Percentiles rank a stretch among this genome's conserved stretches.
These are phyloP conservation scores for Maudiozyma pseudohumilis DNA, from an alignment of 805 yeast species.

Conservation along the genomic window DNA sequence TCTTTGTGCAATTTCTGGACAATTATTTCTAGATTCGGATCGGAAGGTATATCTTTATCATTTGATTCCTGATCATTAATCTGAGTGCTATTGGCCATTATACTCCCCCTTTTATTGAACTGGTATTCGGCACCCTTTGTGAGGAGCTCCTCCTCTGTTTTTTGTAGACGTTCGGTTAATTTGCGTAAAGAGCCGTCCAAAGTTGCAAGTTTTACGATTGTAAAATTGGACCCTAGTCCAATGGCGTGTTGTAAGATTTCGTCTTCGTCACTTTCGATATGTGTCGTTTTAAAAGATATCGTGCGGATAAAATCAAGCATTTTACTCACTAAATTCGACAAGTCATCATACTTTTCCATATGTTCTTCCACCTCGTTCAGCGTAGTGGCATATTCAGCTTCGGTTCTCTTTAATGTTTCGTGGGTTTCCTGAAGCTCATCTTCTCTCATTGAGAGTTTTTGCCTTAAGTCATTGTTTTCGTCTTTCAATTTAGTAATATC, in stretches of 20 bases:
- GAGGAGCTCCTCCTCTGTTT: background rate
- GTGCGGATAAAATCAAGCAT: constrained; percentile 8
- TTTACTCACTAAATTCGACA: constrained; percentile 17
- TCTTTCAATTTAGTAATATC: constrained; percentile 13
- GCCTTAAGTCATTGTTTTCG: constrained; percentile 6
- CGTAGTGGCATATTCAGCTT: constrained; percentile 20
- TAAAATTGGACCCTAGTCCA: constrained; percentile 16
- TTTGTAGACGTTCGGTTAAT: constrained; percentile 8
- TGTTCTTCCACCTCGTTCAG: constrained; percentile 24
- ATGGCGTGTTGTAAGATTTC: constrained; percentile 15
- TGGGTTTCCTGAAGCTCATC: constrained; percentile 10
- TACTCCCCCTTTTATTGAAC: constrained; percentile 1
- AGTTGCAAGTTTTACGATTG: constrained; percentile 24
- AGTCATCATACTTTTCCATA: constrained; percentile 20
- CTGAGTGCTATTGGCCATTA: constrained; percentile 18
- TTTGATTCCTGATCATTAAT: constrained; percentile 2
- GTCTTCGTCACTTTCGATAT: constrained; percentile 14
- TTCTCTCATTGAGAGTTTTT: background rate
- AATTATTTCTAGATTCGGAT: constrained; percentile 20
- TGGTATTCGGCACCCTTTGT: background rate
- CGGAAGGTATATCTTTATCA: constrained; percentile 5
- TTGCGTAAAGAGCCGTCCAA: constrained; percentile 14
- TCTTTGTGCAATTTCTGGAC: constrained; percentile 24
- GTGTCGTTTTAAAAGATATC: background rate
- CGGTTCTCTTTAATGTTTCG: constrained; percentile 18